Conservation (phyloP, 2,329 filamentous ascomycete species). For the Aspergillus brunneoviolaceus region DNA sequence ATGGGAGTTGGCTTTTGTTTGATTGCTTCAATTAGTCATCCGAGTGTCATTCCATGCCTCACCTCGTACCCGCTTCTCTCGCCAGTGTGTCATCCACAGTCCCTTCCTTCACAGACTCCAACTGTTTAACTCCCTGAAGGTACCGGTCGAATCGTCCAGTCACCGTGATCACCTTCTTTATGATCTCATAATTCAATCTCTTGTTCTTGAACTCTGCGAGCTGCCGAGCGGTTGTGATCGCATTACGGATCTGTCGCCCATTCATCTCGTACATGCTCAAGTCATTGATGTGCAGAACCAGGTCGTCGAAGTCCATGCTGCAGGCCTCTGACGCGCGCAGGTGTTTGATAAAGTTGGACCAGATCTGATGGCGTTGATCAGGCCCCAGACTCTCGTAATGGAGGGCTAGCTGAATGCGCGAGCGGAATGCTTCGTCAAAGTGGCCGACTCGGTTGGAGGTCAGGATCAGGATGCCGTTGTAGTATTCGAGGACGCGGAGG, state of each 20-base stretch:
- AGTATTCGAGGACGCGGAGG: constrained; percentile 29
- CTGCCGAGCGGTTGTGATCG: background rate
- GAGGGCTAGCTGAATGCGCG: too few relatives aligned
- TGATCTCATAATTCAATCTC: too few relatives aligned
- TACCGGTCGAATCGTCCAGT: too few relatives aligned
- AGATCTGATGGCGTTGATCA: too few relatives aligned
- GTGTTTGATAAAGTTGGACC: background rate
- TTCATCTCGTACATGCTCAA: background rate
- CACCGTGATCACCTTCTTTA: too few relatives aligned
- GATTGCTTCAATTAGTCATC: background rate
- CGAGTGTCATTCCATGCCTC: too few relatives aligned
- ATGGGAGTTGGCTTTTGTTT: background rate
- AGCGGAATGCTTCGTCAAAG: constrained; percentile 9
- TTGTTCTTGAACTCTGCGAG: background rate
- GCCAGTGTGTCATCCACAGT: too few relatives aligned
- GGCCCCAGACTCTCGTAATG: background rate
- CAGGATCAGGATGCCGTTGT: constrained; percentile 16
- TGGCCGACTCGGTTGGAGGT: background rate
- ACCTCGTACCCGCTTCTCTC: too few relatives aligned
- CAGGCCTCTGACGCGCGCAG: too few relatives aligned
- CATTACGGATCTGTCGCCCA: constrained; percentile 4
- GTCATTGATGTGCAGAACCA: background rate
- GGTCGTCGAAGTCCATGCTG: too few relatives aligned
- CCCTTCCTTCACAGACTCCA: too few relatives aligned
- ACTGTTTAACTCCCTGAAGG: too few relatives aligned